Base-by-base conservation (phyloP, 2,329 filamentous ascomycete genomes). In the Hypoxylon sp. region DNA sequence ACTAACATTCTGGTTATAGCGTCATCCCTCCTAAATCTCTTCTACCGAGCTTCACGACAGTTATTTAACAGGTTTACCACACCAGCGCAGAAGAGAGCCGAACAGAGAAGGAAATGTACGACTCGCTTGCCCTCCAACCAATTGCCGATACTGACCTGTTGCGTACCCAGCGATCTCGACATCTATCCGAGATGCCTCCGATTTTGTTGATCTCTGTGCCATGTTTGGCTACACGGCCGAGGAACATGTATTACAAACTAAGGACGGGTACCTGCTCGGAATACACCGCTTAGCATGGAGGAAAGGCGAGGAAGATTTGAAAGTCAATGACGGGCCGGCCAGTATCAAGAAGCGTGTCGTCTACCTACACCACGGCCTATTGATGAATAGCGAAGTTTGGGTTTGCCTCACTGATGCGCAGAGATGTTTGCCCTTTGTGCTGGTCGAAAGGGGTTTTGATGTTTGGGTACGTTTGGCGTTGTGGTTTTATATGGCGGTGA, bases 301-400 rank as follows among this genome's bases (percentile, higher is more conserved):
- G 63, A 91, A 89, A 73, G 93, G 93, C 9, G 93, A 97, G 77
- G 92, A 96, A 76, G 87, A 88, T n/a, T 81, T 85, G 57, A 87
- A 88, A 68, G 91, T 97, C 73, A 97, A 97, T 76, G 82, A 84
- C 53, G 91, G 91, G 0, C 84, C 85, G 0, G 84, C 85, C 34
- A 90, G 90, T 73, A 72, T 91, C 27, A 86, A 86, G 79, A 97
- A 97, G 82, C 91, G 90, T 72, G 92, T 98, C 51, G 90, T 96
- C 5, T 99, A 98, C 78, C 83, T 99, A 69, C 96, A 99, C 75
- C 96, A 99, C 79, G 96, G 95, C 7, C 85, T 99, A 62, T 87
- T 99, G 75, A 99, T 99, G 96, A 98, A 97, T 80, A 97, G 94
- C 73, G 96, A 99, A 79, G 95, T 99, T 32, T 99, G 96, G 96